Conservation (phyloP, 768 basidiomycete species). For the Sarcodon aspratus region DNA sequence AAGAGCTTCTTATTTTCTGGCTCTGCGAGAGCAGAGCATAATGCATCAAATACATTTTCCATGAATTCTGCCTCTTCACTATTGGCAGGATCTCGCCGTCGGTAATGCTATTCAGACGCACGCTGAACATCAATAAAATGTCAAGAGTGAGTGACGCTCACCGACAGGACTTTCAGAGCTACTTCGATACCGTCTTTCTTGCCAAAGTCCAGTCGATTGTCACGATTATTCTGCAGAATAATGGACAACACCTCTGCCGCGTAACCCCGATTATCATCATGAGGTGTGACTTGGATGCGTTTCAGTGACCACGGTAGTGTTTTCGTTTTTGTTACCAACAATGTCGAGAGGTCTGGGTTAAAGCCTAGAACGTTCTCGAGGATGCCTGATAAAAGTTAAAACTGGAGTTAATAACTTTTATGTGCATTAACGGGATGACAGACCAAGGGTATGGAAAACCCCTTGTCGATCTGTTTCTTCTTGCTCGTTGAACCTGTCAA, state of each 20-base stretch:
- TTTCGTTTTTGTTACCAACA: slow-evolving; percentile 63
- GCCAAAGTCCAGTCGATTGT: slow-evolving; percentile 59
- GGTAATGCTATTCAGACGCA: slow-evolving; percentile 55
- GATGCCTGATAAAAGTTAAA: slow-evolving; percentile 39
- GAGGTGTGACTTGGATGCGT: slow-evolving; percentile 58
- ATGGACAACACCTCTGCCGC: slow-evolving; percentile 92
- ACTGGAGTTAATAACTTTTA: background rate
- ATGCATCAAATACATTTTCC: slow-evolving; percentile 89
- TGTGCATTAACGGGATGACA: slow-evolving; percentile 3
- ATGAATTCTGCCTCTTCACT: slow-evolving; percentile 94
- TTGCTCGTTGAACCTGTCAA: slow-evolving; percentile 75
- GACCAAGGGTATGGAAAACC: slow-evolving; percentile 86
- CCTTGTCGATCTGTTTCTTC: slow-evolving; percentile 91
- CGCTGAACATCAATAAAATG: slow-evolving; percentile 5
- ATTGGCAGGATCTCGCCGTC: slow-evolving; percentile 72
- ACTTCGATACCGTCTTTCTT: slow-evolving; percentile 72
- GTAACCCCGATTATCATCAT: slow-evolving; percentile 89
- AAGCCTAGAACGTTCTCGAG: slow-evolving; percentile 91
- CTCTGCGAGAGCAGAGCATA: slow-evolving; percentile 82
- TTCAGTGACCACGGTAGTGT: slow-evolving; percentile 72
- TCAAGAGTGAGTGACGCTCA: slow-evolving; percentile 27
- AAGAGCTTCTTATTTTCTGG: slow-evolving; percentile 71
- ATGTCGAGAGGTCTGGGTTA: slow-evolving; percentile 61
- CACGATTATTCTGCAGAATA: slow-evolving; percentile 61
- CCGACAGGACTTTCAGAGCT: slow-evolving; percentile 68